Percentiles rank a stretch among this genome's conserved stretches.
Conservation (phyloP, 2,329 filamentous ascomycete genomes). For the Teratosphaeriaceae sp. region DNA sequence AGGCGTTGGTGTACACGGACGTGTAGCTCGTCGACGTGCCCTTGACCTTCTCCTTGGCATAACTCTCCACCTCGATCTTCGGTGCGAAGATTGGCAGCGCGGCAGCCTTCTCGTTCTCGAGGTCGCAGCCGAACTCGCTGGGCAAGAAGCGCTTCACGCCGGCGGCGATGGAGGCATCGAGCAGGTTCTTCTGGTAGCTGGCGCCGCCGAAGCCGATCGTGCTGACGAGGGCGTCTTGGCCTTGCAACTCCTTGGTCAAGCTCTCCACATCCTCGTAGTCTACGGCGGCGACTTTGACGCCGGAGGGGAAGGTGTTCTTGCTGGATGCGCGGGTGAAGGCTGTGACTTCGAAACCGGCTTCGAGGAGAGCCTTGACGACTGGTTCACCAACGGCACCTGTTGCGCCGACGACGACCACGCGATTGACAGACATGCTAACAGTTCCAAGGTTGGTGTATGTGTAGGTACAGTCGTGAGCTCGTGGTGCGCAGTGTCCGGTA, state of each 20-base stretch:
- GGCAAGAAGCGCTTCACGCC: conserved; percentile 37
- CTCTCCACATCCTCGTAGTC: conserved; percentile 27
- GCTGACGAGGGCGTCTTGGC: conserved; percentile 34
- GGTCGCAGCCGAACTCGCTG: conserved; percentile 35
- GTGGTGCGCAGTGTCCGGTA: no score
- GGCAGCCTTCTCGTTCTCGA: conserved; percentile 26
- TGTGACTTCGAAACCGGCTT: conserved; percentile 29
- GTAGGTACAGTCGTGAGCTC: background rate
- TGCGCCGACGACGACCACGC: conserved; percentile 28
- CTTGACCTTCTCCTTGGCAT: conserved; percentile 25
- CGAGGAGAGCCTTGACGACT: conserved; percentile 36
- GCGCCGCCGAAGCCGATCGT: conserved; percentile 26
- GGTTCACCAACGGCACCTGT: conserved; percentile 37
- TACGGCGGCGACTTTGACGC: conserved; percentile 23
- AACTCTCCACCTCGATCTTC: conserved; percentile 31
- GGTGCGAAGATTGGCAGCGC: conserved; percentile 31
- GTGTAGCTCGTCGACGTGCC: conserved; percentile 29
- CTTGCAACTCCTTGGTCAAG: conserved; percentile 29
- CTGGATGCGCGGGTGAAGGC: conserved; percentile 26
- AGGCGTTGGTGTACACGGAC: conserved; percentile 28
- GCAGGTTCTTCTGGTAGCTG: conserved; percentile 24
- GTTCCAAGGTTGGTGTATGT: no score
- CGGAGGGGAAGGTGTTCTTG: conserved; percentile 20
- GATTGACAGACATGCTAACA: conserved; percentile 1
- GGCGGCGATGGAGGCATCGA: conserved; percentile 34